phyloP scores from a whole-genome alignment of 2,329 filamentous ascomycete genomes.

The Thielaviopsis euricoi region DNA sequence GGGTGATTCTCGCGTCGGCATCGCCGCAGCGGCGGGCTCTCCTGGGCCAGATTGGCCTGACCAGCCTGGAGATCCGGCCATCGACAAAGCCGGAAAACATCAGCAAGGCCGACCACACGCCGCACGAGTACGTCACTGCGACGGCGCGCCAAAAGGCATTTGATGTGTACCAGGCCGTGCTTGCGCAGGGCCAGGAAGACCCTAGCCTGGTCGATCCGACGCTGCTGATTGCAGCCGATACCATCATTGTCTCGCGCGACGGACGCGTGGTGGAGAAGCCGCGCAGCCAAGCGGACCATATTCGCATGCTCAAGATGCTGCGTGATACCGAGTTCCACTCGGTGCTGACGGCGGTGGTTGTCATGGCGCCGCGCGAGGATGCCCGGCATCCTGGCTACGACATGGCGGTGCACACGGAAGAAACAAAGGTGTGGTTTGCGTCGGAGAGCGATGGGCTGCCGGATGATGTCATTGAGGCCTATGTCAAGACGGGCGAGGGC shows the following conservation, averaged over 20 bases:
- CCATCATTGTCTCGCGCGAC: slow-evolving; percentile 60
- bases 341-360: slow-evolving; percentile 72
- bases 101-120: slow-evolving; percentile 54
- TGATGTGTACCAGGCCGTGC: slow-evolving; percentile 42
- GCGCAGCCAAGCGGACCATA: slow-evolving; percentile 60
- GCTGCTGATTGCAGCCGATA: slow-evolving; percentile 80
- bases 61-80: slow-evolving; percentile 67
- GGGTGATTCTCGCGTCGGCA: slow-evolving; percentile 78
- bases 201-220: slow-evolving; percentile 47
- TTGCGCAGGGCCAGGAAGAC: slow-evolving; percentile 26
- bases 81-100: slow-evolving; percentile 76
- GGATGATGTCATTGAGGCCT: slow-evolving; percentile 69
- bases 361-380: slow-evolving; percentile 68
- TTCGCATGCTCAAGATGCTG: slow-evolving; percentile 67
- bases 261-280: slow-evolving; percentile 88
- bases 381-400: slow-evolving; percentile 74
- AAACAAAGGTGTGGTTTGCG: slow-evolving; percentile 83
- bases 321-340: slow-evolving; percentile 63
- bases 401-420: slow-evolving; percentile 66
- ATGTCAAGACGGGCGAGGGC: slow-evolving; percentile 74
- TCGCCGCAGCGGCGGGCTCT: slow-evolving; percentile 75
- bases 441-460: slow-evolving; percentile 36
- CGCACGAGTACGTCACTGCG: slow-evolving; percentile 79
- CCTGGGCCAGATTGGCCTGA: slow-evolving; percentile 64
- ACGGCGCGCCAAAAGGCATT: slow-evolving; percentile 76